phyloP scores from a whole-genome alignment of 108 stramenopile species.

The Skeletonema tropicum region DNA sequence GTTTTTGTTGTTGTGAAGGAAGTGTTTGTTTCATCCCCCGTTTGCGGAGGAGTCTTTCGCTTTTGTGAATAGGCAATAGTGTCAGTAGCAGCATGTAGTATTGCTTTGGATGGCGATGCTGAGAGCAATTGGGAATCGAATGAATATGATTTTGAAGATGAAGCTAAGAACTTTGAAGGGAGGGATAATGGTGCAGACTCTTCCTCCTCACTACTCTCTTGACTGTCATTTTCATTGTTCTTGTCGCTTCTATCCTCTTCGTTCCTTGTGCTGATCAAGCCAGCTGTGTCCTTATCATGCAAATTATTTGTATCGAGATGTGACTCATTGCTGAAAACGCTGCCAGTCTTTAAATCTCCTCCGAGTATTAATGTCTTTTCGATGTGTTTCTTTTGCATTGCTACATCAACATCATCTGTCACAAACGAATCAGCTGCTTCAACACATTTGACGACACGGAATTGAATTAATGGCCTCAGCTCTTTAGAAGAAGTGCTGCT shows the following conservation, averaged over 20 bases:
- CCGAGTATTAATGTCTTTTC: not conserved
- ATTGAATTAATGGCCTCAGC: conserved; percentile 23
- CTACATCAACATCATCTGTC: not conserved
- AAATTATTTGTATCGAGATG: not conserved
- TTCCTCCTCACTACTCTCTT: conserved; percentile 3
- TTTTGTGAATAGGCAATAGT: not conserved
- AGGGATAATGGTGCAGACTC: conserved; percentile 24
- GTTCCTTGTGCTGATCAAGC: not conserved
- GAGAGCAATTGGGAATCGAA: conserved; percentile 19
- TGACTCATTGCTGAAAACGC: not conserved
- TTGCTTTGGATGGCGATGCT: not conserved
- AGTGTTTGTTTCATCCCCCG: not conserved
- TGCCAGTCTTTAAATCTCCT: not conserved
- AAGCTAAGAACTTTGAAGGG: conserved; percentile 21
- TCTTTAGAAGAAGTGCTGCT: not conserved
- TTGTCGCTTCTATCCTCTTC: not conserved
- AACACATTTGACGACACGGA: not conserved
- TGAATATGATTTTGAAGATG: conserved; percentile 20
- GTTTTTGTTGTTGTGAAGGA: not conserved
- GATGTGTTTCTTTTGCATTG: not conserved
- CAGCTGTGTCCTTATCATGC: not conserved
- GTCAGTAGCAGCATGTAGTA: not conserved
- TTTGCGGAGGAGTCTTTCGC: conserved; percentile 5
- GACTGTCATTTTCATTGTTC: not conserved
- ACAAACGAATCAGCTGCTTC: not conserved